Evolutionary conservation across 768 basidiomycete species (phyloP).

Genomic region (Mycena filopes): DNA sequence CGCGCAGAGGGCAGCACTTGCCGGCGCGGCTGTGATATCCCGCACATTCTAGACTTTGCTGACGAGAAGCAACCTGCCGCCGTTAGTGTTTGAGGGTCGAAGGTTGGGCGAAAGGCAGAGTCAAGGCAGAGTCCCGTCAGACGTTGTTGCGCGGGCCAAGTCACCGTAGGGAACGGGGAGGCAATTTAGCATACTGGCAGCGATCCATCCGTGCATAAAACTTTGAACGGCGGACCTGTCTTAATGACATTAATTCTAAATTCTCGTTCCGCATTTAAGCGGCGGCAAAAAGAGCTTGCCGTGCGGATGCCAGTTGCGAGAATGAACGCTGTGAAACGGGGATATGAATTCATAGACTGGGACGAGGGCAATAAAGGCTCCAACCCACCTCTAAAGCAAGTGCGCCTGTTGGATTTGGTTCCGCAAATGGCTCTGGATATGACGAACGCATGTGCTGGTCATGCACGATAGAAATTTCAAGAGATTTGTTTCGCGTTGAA

Average conservation of each 20-base stretch:
- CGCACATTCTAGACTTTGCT: neutral
- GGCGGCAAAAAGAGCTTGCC: slow-evolving; percentile 1
- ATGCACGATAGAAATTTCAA: neutral
- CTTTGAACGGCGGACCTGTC: slow-evolving; percentile 20
- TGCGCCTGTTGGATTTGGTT: neutral
- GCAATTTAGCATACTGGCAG: slow-evolving; percentile 23
- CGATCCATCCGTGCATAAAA: slow-evolving; percentile 26
- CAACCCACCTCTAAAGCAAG: neutral
- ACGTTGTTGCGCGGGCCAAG: neutral
- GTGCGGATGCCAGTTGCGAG: neutral
- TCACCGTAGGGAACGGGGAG: slow-evolving; percentile 18
- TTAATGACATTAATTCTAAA: slow-evolving; percentile 14
- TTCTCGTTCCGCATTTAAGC: slow-evolving; percentile 6
- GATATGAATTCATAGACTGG: too few relatives aligned
- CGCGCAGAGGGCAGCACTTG: neutral
- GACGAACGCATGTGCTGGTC: neutral
- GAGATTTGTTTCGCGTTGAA: neutral
- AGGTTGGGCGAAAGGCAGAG: too few relatives aligned
- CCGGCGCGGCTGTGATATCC: slow-evolving; percentile 1
- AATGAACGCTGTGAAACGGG: too few relatives aligned
- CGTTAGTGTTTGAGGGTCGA: slow-evolving; percentile 9
- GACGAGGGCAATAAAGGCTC: neutral
- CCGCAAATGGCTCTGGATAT: neutral
- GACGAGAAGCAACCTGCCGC: neutral
- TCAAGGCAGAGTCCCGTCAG: neutral